These are phyloP conservation scores for Plantago ovata DNA, from an alignment of 257 asterid genomes.

Conservation along the genomic window DNA sequence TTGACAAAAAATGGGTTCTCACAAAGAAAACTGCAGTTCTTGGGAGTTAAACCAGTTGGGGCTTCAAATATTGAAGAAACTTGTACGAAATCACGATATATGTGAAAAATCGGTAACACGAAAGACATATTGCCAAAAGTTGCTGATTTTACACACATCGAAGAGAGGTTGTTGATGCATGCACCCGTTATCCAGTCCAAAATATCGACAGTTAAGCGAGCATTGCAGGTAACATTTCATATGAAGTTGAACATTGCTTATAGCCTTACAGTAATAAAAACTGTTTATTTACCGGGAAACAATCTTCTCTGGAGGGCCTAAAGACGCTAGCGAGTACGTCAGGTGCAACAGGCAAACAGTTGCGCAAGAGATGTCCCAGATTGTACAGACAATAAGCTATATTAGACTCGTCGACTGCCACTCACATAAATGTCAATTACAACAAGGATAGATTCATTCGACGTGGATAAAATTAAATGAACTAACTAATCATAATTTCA, in stretches of 20 bases:
- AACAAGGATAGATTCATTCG: too few species aligned
- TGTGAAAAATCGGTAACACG: conserved; percentile 78
- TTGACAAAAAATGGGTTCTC: conserved; percentile 50
- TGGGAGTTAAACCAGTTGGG: conserved; percentile 88
- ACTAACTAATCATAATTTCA: too few species aligned
- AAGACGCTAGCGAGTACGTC: conserved; percentile 4
- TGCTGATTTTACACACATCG: conserved; percentile 70
- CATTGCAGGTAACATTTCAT: background rate
- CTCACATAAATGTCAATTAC: too few species aligned
- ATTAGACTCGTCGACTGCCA: too few species aligned
- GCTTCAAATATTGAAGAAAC: conserved; percentile 75
- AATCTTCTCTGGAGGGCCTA: background rate
- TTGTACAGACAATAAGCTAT: conserved; percentile 70
- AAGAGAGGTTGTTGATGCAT: conserved; percentile 52
- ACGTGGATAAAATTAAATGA: too few species aligned
- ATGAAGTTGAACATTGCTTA: too few species aligned
- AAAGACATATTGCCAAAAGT: conserved; percentile 77
- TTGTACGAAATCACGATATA: conserved; percentile 77
- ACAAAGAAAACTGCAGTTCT: conserved; percentile 40
- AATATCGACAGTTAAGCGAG: conserved; percentile 53
- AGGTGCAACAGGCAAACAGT: conserved; percentile 3
- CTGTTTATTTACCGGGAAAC: background rate
- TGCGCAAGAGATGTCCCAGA: conserved; percentile 62
- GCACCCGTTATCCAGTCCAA: conserved; percentile 54
- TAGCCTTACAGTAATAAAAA: too few species aligned